phyloP scores from a whole-genome alignment of 495 filamentous ascomycete species.

The Neurospora terricola region DNA sequence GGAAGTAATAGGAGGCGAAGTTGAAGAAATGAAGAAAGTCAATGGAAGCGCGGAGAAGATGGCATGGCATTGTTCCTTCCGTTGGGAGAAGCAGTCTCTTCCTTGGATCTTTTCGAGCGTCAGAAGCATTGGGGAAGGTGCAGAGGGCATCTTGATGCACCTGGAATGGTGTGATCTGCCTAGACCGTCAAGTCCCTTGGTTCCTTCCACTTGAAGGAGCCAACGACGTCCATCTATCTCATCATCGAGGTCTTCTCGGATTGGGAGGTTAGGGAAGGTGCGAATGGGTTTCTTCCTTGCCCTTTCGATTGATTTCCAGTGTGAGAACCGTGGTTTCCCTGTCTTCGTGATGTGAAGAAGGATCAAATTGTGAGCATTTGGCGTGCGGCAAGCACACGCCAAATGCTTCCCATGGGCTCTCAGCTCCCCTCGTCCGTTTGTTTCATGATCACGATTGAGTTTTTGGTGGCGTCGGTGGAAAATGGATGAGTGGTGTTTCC shows the following conservation, averaged over 20 bases:
- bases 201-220: neutral
- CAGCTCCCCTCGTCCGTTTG: neutral
- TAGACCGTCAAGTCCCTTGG: neutral
- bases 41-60: neutral
- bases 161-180: neutral
- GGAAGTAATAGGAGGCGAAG: neutral
- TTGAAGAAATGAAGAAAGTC: neutral
- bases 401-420: neutral
- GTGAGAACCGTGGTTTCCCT: neutral
- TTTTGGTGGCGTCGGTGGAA: neutral
- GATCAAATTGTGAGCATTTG: no score
- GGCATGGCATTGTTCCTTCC: neutral
- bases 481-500: neutral
- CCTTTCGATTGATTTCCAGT: neutral
- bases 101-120: neutral
- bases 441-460: neutral
- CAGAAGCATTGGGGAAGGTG: neutral
- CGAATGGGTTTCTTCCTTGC: neutral
- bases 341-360: neutral
- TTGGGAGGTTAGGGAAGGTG: neutral
- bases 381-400: neutral
- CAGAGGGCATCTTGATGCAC: neutral
- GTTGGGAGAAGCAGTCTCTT: neutral
- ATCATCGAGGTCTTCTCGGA: neutral
- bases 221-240: neutral